These are phyloP conservation scores for Meredithiella fracta DNA, from an alignment of 2,329 filamentous ascomycete genomes.

Conservation along the genomic window DNA sequence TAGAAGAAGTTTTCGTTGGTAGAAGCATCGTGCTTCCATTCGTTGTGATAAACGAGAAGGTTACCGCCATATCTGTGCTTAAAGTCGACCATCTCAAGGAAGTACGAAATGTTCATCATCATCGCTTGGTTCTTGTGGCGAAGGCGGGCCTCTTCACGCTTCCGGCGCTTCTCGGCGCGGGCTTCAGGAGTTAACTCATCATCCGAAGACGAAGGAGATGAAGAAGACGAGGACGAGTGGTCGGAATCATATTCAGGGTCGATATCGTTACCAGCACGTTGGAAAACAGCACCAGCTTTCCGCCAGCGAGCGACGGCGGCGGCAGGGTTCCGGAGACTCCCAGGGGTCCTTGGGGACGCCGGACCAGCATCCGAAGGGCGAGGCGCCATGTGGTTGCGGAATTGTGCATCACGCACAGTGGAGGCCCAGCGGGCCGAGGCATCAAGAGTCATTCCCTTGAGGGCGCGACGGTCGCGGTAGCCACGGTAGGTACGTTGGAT, in stretches of 20 bases:
- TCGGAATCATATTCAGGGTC: slow-evolving; percentile 27
- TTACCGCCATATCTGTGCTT: slow-evolving; percentile 83
- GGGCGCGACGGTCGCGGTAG: slow-evolving; percentile 54
- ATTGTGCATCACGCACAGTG: slow-evolving; percentile 42
- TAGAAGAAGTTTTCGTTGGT: slow-evolving; percentile 86
- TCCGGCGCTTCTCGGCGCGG: slow-evolving; percentile 26
- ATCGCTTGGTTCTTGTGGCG: slow-evolving; percentile 47
- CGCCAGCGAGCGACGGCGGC: slow-evolving; percentile 48
- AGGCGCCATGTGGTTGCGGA: slow-evolving; percentile 34
- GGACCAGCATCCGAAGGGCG: slow-evolving; percentile 19
- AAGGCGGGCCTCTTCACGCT: slow-evolving; percentile 18
- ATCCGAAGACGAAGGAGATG: slow-evolving; percentile 17
- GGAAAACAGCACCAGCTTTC: slow-evolving; percentile 52
- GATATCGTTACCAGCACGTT: slow-evolving; percentile 50
- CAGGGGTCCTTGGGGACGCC: slow-evolving; percentile 13
- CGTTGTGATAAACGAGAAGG: slow-evolving; percentile 61
- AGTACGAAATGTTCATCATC: slow-evolving; percentile 75
- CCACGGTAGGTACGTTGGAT: slow-evolving; percentile 64
- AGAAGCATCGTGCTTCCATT: slow-evolving; percentile 56
- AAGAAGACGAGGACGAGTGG: slow-evolving; percentile 18
- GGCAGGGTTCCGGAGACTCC: slow-evolving; percentile 15
- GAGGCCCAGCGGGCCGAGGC: slow-evolving; percentile 57
- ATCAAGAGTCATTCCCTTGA: slow-evolving; percentile 51
- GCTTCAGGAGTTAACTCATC: slow-evolving; percentile 18
- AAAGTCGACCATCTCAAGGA: slow-evolving; percentile 66